Conservation (phyloP, 768 basidiomycete species). For the Russula sp. region DNA sequence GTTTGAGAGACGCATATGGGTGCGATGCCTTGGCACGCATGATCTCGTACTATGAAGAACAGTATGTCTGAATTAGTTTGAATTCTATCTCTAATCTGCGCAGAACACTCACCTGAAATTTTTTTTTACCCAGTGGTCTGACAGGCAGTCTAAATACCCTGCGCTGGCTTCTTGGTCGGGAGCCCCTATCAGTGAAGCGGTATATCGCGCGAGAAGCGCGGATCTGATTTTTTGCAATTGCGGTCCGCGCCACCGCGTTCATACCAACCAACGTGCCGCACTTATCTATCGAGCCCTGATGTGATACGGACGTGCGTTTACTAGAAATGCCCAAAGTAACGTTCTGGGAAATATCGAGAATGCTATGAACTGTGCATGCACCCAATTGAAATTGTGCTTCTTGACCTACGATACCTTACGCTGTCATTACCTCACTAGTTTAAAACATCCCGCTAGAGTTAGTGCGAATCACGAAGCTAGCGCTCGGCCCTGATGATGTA, state of each 20-base stretch:
- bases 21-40: conserved; percentile 36
- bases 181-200: conserved; percentile 35
- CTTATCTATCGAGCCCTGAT: conserved; percentile 4
- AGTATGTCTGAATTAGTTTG: conserved; percentile 29
- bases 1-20: conserved; percentile 30
- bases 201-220: conserved; percentile 32
- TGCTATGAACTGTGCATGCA: background rate
- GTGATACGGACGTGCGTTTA: conserved; percentile 3
- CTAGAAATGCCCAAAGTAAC: conserved; percentile 6
- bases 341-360: background rate
- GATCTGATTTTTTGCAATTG: conserved; percentile 1
- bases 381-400: background rate
- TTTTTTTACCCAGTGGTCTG: conserved; percentile 33
- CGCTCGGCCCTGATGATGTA: background rate
- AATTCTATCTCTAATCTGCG: background rate
- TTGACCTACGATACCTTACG: background rate
- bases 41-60: conserved; percentile 38
- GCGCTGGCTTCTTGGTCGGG: conserved; percentile 37
- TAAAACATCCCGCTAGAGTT: background rate
- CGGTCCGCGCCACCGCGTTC: background rate
- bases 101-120: background rate
- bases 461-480: conserved; percentile 4
- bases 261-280: background rate
- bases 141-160: conserved; percentile 37
- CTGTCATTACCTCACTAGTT: background rate